phyloP scores from a whole-genome alignment of 305 asterid species.

The Caryopteris hybrid region DNA sequence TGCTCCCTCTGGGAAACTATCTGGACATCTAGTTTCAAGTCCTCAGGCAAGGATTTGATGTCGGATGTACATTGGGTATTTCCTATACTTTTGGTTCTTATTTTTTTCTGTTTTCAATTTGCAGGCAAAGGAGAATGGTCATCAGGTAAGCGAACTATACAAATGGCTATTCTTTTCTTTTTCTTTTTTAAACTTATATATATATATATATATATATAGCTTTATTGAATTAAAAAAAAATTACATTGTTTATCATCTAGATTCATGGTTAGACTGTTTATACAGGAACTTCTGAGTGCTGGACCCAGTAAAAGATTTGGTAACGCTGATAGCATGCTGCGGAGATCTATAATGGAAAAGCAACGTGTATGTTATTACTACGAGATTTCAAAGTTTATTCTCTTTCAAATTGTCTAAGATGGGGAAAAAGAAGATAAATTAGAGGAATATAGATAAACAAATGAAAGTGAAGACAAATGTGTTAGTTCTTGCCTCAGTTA shows the following conservation, averaged over 20 bases:
- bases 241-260: conserved; percentile 13
- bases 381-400: background rate
- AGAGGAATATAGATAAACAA: background rate
- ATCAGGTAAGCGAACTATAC: conserved; percentile 45
- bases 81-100: conserved; percentile 22
- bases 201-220: too few relatives aligned
- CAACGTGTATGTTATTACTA: conserved; percentile 58
- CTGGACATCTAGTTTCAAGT: conserved; percentile 44
- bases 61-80: background rate
- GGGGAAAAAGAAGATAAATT: background rate
- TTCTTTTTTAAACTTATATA: background rate
- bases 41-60: conserved; percentile 35
- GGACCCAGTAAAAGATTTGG: conserved; percentile 43
- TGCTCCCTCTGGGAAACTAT: conserved; percentile 47
- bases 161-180: background rate
- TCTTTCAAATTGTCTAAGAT: background rate
- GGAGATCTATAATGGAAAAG: conserved; percentile 62
- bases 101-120: conserved; percentile 21
- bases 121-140: conserved; percentile 73
- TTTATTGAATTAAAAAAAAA: conserved; percentile 1
- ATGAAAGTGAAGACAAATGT: background rate
- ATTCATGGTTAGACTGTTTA: conserved; percentile 15
- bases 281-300: conserved; percentile 51
- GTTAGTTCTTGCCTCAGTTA: background rate
- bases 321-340: conserved; percentile 43